Base-by-base conservation (phyloP, 805 yeast genomes). In the Torulaspora quercuum region DNA sequence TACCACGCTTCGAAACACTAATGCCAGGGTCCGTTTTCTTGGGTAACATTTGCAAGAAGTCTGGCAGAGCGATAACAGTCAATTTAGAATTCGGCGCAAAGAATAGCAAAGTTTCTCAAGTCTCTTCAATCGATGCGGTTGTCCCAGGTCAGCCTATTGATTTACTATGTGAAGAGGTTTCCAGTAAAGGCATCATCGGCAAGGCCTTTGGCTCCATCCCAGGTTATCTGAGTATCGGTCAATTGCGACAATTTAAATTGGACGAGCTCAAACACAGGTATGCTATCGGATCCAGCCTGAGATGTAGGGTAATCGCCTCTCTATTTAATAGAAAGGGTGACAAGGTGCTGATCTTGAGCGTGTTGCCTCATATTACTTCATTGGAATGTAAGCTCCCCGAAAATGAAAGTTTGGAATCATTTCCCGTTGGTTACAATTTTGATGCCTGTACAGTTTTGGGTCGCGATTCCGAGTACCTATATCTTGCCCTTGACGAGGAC, bases 131-230 rank as follows among this genome's bases (percentile, higher is more conserved):
- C 13, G 94, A 88, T 51, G 77, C 95, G 3, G 72, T 89, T 17
- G 72, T 83, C 24, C 95, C 99, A 3, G 99, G 98, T 51, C 75
- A 80, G 46, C 53, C 80, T 7, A 86, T 89, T 7, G 87, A 83
- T 41, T 83, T 88, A 5, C 63, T 80, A 18, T 73, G 88, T 13
- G 71, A 81, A 13, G 78, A 76, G 6, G 72, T 78, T 13, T 60
- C 71, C 17, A 56, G 65, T 6, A 62, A 73, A 23, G 98, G 98
- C 44, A 61, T 86, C 11, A 60, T 72, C n/a, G 75, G 83, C 45
- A 82, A 78, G 55, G 80, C 77, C 0, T 79, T 79, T 48, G 96
- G 95, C 36, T 63, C 84, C 39, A 72, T 82, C 12, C 78, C 80
- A 45, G 94, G 81, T 10, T 75, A 89, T 0, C 65, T 86, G 22